Conservation (phyloP, 2,329 filamentous ascomycete genomes). For the Ophiostoma perfectum region DNA sequence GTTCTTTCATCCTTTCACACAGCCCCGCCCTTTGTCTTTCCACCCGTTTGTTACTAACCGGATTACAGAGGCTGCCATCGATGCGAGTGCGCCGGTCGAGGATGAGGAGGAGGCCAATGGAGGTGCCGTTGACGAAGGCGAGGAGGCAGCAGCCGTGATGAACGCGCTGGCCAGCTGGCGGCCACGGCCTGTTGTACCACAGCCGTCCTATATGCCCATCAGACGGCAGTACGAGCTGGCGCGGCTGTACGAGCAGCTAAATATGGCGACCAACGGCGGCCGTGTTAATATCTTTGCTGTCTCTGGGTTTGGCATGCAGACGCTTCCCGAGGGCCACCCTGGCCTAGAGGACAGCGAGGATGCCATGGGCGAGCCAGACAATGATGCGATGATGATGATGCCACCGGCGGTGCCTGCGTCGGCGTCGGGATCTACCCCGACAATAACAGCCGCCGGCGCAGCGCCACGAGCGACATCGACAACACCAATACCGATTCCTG, state of each 20-base stretch:
- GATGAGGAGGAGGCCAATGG: slow-evolving; percentile 77
- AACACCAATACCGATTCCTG: slow-evolving; percentile 21
- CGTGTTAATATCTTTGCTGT: slow-evolving; percentile 62
- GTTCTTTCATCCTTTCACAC: neutral
- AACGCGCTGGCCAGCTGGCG: slow-evolving; percentile 67
- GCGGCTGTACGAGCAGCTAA: slow-evolving; percentile 59
- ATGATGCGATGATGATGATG: slow-evolving; percentile 34
- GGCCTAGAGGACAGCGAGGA: slow-evolving; percentile 47
- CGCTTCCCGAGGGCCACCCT: slow-evolving; percentile 46
- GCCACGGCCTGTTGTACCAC: slow-evolving; percentile 70
- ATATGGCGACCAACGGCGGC: slow-evolving; percentile 61
- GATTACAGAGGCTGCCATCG: slow-evolving; percentile 66
- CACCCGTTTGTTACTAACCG: neutral
- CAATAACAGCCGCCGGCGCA: slow-evolving; percentile 9
- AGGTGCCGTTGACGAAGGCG: slow-evolving; percentile 84
- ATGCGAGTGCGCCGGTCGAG: slow-evolving; percentile 84
- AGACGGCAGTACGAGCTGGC: slow-evolving; percentile 58
- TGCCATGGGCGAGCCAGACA: slow-evolving; percentile 54
- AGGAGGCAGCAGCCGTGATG: slow-evolving; percentile 90
- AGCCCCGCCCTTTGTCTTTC: neutral
- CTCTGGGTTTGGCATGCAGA: slow-evolving; percentile 51
- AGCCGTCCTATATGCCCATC: slow-evolving; percentile 57
- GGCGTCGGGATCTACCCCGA: neutral
- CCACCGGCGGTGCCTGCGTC: slow-evolving; percentile 23
- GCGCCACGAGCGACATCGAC: slow-evolving; percentile 19